Evolutionary conservation across 2,329 filamentous ascomycete species (phyloP).

Genomic region (Remersonia thermophila): DNA sequence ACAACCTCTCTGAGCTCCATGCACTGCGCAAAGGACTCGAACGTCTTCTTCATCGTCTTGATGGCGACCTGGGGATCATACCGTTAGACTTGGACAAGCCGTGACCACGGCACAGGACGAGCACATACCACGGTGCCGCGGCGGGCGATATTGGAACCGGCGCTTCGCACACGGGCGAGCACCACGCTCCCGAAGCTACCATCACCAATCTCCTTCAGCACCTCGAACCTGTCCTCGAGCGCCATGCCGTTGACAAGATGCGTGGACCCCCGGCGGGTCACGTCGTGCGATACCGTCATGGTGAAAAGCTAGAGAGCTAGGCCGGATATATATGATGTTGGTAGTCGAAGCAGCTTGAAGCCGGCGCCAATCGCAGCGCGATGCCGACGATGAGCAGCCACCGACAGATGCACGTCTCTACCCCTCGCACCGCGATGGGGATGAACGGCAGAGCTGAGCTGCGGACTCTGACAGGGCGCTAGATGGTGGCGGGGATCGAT

Average conservation of each 20-base stretch:
- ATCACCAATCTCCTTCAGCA: slow-evolving; percentile 96
- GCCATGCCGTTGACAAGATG: slow-evolving; percentile 38
- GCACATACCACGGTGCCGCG: slow-evolving; percentile 78
- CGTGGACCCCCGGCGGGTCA: slow-evolving; percentile 55
- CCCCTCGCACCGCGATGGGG: not conserved
- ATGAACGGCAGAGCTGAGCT: slow-evolving; percentile 4
- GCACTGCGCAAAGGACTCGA: slow-evolving; percentile 82
- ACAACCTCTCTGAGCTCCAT: slow-evolving; percentile 93
- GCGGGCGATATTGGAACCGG: slow-evolving; percentile 76
- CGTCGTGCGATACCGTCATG: slow-evolving; percentile 70
- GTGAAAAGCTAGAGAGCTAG: slow-evolving; percentile 19
- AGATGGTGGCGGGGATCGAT: no score
- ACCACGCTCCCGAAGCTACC: slow-evolving; percentile 96
- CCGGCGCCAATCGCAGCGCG: not conserved
- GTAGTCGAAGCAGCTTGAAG: no score
- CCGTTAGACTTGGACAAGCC: not conserved
- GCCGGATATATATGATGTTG: not conserved
- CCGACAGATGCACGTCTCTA: slow-evolving; percentile 1
- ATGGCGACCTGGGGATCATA: slow-evolving; percentile 95
- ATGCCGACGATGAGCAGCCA: slow-evolving; percentile 1
- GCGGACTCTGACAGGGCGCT: slow-evolving; percentile 1
- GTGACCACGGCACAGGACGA: not conserved
- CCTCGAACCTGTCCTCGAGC: slow-evolving; percentile 89
- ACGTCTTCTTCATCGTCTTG: slow-evolving; percentile 99
- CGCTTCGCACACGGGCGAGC: slow-evolving; percentile 79